Evolutionary conservation across 129 eudicot species (phyloP).

Genomic region (Flaveria brownii): DNA sequence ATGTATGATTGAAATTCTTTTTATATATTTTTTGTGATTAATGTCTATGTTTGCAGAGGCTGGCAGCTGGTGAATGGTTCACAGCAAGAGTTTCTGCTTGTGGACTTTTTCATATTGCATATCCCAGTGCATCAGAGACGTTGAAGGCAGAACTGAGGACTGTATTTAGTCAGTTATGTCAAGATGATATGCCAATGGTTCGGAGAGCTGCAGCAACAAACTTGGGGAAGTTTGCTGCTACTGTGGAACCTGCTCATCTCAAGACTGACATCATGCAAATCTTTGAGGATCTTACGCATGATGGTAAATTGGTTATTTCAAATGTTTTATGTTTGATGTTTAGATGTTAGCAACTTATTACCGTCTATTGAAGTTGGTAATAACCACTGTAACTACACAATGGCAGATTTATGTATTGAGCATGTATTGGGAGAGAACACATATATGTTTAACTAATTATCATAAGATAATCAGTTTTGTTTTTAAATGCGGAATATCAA

Average conservation of each 20-base stretch:
- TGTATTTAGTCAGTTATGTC: slow-evolving; percentile 85
- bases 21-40: neutral
- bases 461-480: slow-evolving; percentile 12
- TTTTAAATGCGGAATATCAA: slow-evolving; percentile 6
- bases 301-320: slow-evolving; percentile 51
- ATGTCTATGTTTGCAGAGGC: slow-evolving; percentile 46
- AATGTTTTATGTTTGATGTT: slow-evolving; percentile 16
- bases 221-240: slow-evolving; percentile 54
- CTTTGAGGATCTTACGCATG: slow-evolving; percentile 15
- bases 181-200: slow-evolving; percentile 99
- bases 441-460: neutral
- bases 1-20: neutral
- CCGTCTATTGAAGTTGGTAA: neutral
- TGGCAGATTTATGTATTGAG: neutral
- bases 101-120: slow-evolving; percentile 93
- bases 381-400: slow-evolving; percentile 1
- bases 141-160: slow-evolving; percentile 84
- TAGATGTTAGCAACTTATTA: neutral
- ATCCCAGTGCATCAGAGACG: slow-evolving; percentile 86
- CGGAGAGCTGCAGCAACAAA: slow-evolving; percentile 20
- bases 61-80: slow-evolving; percentile 99
- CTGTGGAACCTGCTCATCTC: slow-evolving; percentile 84
- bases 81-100: slow-evolving; percentile 98
- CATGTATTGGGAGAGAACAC: slow-evolving; percentile 4
- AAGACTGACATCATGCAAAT: slow-evolving; percentile 48